Evolutionary conservation across 495 filamentous ascomycete genomes (phyloP).

Genomic region (Coniosporium apollinis): DNA sequence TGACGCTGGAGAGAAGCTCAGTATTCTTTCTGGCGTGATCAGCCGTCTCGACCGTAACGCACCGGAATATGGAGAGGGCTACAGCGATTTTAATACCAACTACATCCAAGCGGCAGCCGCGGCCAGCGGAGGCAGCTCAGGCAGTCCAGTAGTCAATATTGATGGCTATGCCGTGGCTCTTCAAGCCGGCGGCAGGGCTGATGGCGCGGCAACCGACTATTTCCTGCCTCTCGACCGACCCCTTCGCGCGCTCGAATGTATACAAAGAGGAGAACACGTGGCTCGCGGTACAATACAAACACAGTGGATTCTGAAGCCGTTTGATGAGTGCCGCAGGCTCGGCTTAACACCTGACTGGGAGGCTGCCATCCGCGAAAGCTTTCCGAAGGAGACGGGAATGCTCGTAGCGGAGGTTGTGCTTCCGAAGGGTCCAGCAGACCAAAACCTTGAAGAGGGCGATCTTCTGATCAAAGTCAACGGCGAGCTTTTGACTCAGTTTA

Average conservation of each 20-base stretch:
- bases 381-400: constrained; percentile 91
- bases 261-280: constrained; percentile 56
- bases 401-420: constrained; percentile 90
- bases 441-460: constrained; percentile 82
- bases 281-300: constrained; percentile 91
- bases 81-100: constrained; percentile 98
- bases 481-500: constrained; percentile 84
- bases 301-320: constrained; percentile 92
- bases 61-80: constrained; percentile 94
- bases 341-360: constrained; percentile 80
- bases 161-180: constrained; percentile 85
- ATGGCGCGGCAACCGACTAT: constrained; percentile 94
- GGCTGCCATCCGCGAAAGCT: constrained; percentile 55
- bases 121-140: constrained; percentile 89
- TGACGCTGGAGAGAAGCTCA: constrained; percentile 96
- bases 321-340: constrained; percentile 88
- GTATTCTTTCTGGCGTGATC: constrained; percentile 94
- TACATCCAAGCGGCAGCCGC: constrained; percentile 98
- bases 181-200: constrained; percentile 83
- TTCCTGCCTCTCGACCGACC: constrained; percentile 91
- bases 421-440: constrained; percentile 73
- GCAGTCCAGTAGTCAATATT: constrained; percentile 91
- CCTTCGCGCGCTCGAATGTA: constrained; percentile 66
- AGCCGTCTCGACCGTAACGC: constrained; percentile 91
- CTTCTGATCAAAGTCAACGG: constrained; percentile 91